phyloP scores from a whole-genome alignment of 371 early-diverging fungal species.

The Mortierella sp. region DNA sequence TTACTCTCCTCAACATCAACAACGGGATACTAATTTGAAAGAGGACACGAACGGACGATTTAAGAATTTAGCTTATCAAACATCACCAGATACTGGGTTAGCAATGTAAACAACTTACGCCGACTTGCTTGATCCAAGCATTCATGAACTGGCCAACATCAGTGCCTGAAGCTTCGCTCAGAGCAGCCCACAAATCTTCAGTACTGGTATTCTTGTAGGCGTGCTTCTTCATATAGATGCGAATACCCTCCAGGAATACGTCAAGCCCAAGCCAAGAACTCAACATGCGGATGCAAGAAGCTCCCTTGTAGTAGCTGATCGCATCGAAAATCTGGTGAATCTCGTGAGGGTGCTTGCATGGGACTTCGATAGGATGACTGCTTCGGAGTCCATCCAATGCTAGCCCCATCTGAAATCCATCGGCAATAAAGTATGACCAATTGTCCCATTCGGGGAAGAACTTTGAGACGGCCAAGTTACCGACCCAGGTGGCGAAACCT shows the following conservation, averaged over 20 bases:
- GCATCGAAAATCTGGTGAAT: constrained; percentile 86
- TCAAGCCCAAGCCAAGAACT: constrained; percentile 70
- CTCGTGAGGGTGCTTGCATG: constrained; percentile 82
- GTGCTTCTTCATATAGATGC: constrained; percentile 82
- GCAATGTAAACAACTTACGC: constrained; percentile 60
- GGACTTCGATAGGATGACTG: constrained; percentile 89
- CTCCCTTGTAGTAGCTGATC: constrained; percentile 91
- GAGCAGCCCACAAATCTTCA: constrained; percentile 86
- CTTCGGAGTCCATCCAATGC: constrained; percentile 81
- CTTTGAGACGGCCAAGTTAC: constrained; percentile 84
- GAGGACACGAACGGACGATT: neutral
- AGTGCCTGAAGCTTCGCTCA: constrained; percentile 76
- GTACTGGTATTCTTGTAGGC: constrained; percentile 87
- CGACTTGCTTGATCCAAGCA: constrained; percentile 86
- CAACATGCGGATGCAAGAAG: constrained; percentile 92
- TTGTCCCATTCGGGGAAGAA: constrained; percentile 85
- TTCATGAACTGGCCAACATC: constrained; percentile 84
- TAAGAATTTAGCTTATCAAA: neutral
- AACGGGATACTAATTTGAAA: constrained; percentile 73
- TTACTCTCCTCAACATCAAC: constrained; percentile 70
- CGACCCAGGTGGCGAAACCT: constrained; percentile 95
- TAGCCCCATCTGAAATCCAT: constrained; percentile 81
- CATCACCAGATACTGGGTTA: no score
- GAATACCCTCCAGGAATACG: constrained; percentile 78
- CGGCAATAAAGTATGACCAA: constrained; percentile 84